Evolutionary conservation across 2,329 filamentous ascomycete species (phyloP), one percentile per base, ranked within the genome.

Genomic region (Phialophora verrucosa): DNA sequence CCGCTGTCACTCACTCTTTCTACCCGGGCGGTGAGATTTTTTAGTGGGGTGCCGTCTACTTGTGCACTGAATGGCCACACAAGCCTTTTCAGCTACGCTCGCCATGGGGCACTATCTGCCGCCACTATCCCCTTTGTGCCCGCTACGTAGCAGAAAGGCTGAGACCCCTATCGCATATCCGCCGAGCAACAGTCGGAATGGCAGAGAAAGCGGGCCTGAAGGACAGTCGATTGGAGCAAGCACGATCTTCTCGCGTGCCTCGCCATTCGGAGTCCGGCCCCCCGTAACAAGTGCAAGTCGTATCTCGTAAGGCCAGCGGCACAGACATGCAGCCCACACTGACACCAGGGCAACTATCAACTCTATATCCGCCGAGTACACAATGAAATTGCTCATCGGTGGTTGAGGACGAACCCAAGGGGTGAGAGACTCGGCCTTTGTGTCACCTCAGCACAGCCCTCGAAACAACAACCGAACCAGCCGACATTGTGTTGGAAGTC

Each of bases 1-100:
- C 38, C 38, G 38, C 38, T n/a, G 38, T 44, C 38, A 44, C 17
- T n/a, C 6, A 44, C 14, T 17, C 58, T 57, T 44, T 20, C 35
- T 56, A 49, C 54, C 57, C 62, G 62, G 65, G 64, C 64, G 67
- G 67, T 69, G 67, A 69, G 67, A 67, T 58, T 64, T 58, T 62
- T 44, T 25, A 32, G 59, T 62, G 59, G 59, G 59, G 35, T 8
- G 4, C 5, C 27, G n/a, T 47, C 12, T 17, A 25, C 49, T 51
- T 51, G 32, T 25, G 25, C 47, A 51, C 23, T 59, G 55, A 27
- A 27, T 47, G 35, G 56, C 58, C 44, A 38, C 47, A 53, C 47
- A 61, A 61, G 59, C 42, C 47, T 61, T 35, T 62, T 53, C 53
- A 31, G 58, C 61, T 57, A 55, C 3, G 11, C n/a, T 55, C 29